phyloP scores from a whole-genome alignment of 371 early-diverging fungal genomes.

The Saksenaea oblongispora region DNA sequence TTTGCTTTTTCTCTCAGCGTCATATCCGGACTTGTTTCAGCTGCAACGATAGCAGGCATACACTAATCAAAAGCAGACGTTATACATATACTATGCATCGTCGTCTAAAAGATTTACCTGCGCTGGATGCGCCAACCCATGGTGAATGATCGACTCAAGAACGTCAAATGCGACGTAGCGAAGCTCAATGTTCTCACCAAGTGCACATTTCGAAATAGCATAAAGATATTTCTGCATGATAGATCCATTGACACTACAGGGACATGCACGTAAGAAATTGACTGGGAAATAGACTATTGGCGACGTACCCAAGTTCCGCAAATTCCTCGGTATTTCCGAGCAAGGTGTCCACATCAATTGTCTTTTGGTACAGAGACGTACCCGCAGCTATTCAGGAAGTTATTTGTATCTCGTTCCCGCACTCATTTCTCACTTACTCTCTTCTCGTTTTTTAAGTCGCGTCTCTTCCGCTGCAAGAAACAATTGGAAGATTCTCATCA shows the following conservation, averaged over 20 bases:
- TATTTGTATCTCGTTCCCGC: not conserved
- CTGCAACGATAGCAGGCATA: constrained; percentile 83
- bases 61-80: constrained; percentile 36
- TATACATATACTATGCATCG: not conserved
- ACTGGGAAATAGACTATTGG: not conserved
- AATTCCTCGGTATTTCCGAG: constrained; percentile 80
- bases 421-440: constrained; percentile 19
- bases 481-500: constrained; percentile 71
- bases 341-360: constrained; percentile 71
- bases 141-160: constrained; percentile 71
- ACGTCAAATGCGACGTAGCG: constrained; percentile 78
- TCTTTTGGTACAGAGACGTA: constrained; percentile 23
- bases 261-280: not conserved
- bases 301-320: constrained; percentile 68
- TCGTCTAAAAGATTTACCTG: constrained; percentile 39
- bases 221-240: constrained; percentile 84
- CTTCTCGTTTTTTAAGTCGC: constrained; percentile 43
- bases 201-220: constrained; percentile 69
- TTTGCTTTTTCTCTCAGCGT: constrained; percentile 69
- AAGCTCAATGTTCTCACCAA: constrained; percentile 46
- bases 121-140: constrained; percentile 89
- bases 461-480: constrained; percentile 69
- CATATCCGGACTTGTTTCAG: constrained; percentile 72
- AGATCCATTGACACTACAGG: constrained; percentile 68
- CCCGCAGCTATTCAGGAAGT: constrained; percentile 10